Evolutionary conservation across 176 grass and related monocot genomes (phyloP).

Genomic region (Paspalum notatum): DNA sequence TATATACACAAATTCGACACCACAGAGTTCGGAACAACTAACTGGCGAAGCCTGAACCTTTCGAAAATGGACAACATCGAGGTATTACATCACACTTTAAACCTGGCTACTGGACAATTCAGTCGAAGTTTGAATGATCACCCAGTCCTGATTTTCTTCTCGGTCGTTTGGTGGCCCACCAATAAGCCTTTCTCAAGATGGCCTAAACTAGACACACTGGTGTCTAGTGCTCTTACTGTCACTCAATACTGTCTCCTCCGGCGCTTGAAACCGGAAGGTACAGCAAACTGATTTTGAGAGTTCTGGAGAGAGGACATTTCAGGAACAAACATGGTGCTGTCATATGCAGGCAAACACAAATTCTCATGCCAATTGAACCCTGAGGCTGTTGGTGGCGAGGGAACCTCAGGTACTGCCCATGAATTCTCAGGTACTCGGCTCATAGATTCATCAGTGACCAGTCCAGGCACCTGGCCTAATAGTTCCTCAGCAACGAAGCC

Average conservation of each 20-base stretch:
- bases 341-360: conserved; percentile 47
- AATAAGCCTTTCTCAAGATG: conserved; percentile 19
- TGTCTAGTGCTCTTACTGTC: neutral
- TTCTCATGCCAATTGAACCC: conserved; percentile 66
- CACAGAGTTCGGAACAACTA: conserved; percentile 3
- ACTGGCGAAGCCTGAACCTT: conserved; percentile 22
- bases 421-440: conserved; percentile 53
- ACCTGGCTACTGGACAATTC: conserved; percentile 16
- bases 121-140: conserved; percentile 32
- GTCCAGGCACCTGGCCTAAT: conserved; percentile 32
- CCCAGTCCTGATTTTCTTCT: neutral
- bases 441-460: conserved; percentile 33
- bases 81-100: conserved; percentile 40
- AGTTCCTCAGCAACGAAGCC: conserved; percentile 40
- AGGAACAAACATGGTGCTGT: conserved; percentile 59
- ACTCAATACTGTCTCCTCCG: conserved; percentile 47
- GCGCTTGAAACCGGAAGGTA: conserved; percentile 44
- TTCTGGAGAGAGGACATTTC: conserved; percentile 43
- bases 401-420: conserved; percentile 64
- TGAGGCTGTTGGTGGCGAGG: conserved; percentile 74
- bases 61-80: neutral
- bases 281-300: conserved; percentile 22
- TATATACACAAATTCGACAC: conserved; percentile 40
- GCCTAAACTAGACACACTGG: conserved; percentile 3
- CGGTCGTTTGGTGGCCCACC: neutral